Evolutionary conservation across 768 basidiomycete species (phyloP).

Genomic region (Lentinula aciculospora): DNA sequence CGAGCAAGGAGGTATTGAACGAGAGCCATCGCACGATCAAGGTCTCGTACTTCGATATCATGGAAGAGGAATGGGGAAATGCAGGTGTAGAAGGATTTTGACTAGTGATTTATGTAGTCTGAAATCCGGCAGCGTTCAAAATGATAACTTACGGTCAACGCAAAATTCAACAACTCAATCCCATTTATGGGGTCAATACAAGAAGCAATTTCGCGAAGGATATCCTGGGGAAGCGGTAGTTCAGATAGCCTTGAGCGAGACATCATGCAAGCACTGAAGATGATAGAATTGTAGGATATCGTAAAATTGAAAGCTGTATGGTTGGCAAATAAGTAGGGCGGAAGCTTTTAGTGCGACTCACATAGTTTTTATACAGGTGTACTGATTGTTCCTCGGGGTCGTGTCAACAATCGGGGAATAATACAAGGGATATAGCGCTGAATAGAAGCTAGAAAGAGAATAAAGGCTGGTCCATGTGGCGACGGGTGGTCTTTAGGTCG

Average conservation of each 20-base stretch:
- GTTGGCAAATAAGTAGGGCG: too few species aligned
- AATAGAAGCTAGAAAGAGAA: too few species aligned
- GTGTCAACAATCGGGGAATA: too few species aligned
- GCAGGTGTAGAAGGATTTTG: not conserved
- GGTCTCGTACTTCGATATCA: not conserved
- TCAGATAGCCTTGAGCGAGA: not conserved
- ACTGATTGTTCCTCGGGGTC: too few species aligned
- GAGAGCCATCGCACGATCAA: not conserved
- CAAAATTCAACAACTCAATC: not conserved
- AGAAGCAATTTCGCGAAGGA: not conserved
- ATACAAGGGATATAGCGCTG: too few species aligned
- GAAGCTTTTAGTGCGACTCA: too few species aligned
- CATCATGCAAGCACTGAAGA: not conserved
- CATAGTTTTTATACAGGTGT: too few species aligned
- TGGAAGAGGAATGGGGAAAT: not conserved
- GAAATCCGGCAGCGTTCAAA: not conserved
- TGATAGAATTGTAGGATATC: not conserved
- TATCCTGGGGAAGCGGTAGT: not conserved
- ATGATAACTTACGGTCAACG: not conserved
- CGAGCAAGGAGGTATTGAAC: conserved; percentile 2
- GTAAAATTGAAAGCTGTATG: too few species aligned
- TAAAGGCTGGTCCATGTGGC: too few species aligned
- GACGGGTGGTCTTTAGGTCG: too few species aligned
- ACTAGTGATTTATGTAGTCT: not conserved
- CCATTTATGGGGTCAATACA: not conserved